Conservation (phyloP, 495 filamentous ascomycete species). For the Choiromyces venosus region DNA sequence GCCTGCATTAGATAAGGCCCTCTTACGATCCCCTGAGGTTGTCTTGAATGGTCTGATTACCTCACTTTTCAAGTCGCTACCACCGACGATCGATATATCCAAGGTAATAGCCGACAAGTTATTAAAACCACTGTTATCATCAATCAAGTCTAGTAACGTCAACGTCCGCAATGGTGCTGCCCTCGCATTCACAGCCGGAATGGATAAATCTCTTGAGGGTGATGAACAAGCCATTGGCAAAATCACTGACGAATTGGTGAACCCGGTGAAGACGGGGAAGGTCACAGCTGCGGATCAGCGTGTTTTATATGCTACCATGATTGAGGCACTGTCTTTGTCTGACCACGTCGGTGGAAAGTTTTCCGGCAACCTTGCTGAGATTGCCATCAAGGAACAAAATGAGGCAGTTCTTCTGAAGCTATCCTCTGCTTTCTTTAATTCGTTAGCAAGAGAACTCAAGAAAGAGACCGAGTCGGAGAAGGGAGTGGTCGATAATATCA, state of each 20-base stretch:
- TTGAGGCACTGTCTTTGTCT: slow-evolving; percentile 57
- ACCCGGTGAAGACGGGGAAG: slow-evolving; percentile 72
- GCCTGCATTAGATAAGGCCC: slow-evolving; percentile 77
- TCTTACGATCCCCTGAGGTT: slow-evolving; percentile 84
- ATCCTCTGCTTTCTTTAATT: slow-evolving; percentile 59
- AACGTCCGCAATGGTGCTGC: slow-evolving; percentile 68
- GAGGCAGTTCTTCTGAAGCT: slow-evolving; percentile 75
- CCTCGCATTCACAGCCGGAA: slow-evolving; percentile 59
- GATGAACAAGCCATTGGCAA: slow-evolving; percentile 55
- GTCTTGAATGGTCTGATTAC: slow-evolving; percentile 70
- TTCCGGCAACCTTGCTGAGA: slow-evolving; percentile 57
- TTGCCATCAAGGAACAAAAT: slow-evolving; percentile 75
- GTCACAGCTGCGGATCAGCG: slow-evolving; percentile 75
- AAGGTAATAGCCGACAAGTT: slow-evolving; percentile 61
- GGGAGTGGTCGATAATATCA: slow-evolving; percentile 60
- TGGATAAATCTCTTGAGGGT: slow-evolving; percentile 52
- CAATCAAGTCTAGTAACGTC: slow-evolving; percentile 80
- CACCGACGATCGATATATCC: slow-evolving; percentile 68
- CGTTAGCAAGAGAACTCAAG: slow-evolving; percentile 56
- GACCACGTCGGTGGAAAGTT: slow-evolving; percentile 58
- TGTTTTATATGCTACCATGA: slow-evolving; percentile 69
- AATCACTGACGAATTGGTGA: slow-evolving; percentile 68
- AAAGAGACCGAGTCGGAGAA: slow-evolving; percentile 52
- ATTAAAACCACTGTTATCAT: slow-evolving; percentile 77
- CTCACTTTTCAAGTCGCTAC: slow-evolving; percentile 62